Evolutionary conservation across 2,329 filamentous ascomycete genomes (phyloP).

Genomic region (Claviceps cyperi): DNA sequence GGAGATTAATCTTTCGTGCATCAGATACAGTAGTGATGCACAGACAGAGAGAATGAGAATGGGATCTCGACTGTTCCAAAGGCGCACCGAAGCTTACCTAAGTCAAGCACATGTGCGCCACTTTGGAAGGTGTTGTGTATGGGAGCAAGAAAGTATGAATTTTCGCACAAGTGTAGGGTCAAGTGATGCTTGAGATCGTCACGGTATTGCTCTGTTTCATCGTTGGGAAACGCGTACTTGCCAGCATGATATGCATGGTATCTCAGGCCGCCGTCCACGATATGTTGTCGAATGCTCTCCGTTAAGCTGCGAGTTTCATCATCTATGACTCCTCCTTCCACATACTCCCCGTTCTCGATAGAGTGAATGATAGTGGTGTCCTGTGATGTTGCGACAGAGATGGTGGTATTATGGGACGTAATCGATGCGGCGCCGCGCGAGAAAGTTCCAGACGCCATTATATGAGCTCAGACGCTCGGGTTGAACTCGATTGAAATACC

Average conservation of each 20-base stretch:
- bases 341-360: slow-evolving; percentile 19
- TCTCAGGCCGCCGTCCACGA: slow-evolving; percentile 25
- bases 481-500: background rate
- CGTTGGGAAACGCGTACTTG: slow-evolving; percentile 29
- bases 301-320: slow-evolving; percentile 27
- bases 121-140: slow-evolving; percentile 21
- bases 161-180: slow-evolving; percentile 24
- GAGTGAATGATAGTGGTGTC: slow-evolving; percentile 18
- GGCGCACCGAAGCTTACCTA: slow-evolving; percentile 22
- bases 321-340: slow-evolving; percentile 9
- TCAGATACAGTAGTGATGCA: background rate
- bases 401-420: slow-evolving; percentile 7
- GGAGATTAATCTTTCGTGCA: no score
- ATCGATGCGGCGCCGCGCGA: background rate
- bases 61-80: background rate
- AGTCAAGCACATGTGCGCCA: slow-evolving; percentile 30
- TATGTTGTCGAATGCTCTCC: slow-evolving; percentile 28
- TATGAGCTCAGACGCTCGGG: background rate
- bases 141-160: slow-evolving; percentile 29
- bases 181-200: slow-evolving; percentile 28
- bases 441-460: background rate
- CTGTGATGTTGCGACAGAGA: slow-evolving; percentile 17
- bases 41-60: no score
- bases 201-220: slow-evolving; percentile 26
- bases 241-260: slow-evolving; percentile 28